Evolutionary conservation across 306 rosid species (phyloP), one percentile per base, ranked within the genome.

Genomic region (Sicyos edulis): DNA sequence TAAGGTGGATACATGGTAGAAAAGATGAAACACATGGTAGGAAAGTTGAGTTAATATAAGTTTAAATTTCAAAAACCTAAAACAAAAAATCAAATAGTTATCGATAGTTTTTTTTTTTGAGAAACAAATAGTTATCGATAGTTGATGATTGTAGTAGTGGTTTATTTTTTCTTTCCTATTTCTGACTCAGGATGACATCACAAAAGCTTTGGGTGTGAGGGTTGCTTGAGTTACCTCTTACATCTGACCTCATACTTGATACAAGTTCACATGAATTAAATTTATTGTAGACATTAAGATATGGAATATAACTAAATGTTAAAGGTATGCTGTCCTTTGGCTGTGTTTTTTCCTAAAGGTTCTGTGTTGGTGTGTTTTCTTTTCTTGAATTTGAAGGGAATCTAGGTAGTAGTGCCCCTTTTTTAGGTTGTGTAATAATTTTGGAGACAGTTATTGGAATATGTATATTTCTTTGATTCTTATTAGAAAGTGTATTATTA

Each of bases 121-220:
- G n/a, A n/a, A n/a, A n/a, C 4, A 53, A 78, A 67, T 32, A 5
- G 37, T 32, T 4, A 32, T 32, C 37, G n/a, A n/a, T n/a, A n/a
- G n/a, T n/a, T n/a, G n/a, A n/a, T 8, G 20, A 21, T 61, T 66
- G 14, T 54, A 8, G 19, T 53, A 14, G 6, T 58, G 51, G 37
- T 32, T 32, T 8, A 7, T 37, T 37, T 5, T 37, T 7, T 10
- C 19, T 75, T 20, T 65, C 19, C 29, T 47, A 32, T 76, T 53
- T 78, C 73, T 75, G 68, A 70, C 81, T 22, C 83, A 92, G 97
- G 75, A 7, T 42, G 96, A 91, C 78, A 82, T 93, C 84, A 87
- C 86, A 86, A 89, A 87, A 80, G 97, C 95, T 10, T 76, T 93
- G 76, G 86, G 86, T 81, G 82, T 73, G 37, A 32, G 37, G 37